Percentiles rank a stretch among this genome's conserved stretches.
Conservation (phyloP, 2,329 filamentous ascomycete genomes). For the Epichloe brachyelytri region DNA sequence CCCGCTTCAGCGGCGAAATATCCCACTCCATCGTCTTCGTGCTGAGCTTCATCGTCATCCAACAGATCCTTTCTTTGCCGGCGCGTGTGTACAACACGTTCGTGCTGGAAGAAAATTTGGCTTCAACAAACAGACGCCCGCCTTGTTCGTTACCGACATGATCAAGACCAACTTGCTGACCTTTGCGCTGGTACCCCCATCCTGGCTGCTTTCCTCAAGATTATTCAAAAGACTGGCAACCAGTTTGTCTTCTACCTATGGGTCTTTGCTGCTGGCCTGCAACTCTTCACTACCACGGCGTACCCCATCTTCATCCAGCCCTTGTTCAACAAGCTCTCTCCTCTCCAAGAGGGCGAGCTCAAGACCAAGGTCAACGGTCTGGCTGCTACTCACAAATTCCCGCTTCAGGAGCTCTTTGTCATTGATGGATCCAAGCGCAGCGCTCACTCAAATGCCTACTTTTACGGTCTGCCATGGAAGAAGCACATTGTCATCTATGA, state of each 20-base stretch:
- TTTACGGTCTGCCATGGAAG: constrained; percentile 97
- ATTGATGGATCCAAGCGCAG: constrained; percentile 86
- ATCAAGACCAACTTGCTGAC: constrained; percentile 80
- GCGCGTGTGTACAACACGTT: constrained; percentile 87
- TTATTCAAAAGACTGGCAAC: constrained; percentile 86
- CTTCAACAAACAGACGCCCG: constrained; percentile 95
- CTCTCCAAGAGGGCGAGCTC: constrained; percentile 72
- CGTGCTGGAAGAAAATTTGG: constrained; percentile 91
- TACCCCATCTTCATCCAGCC: constrained; percentile 92
- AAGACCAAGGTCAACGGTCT: constrained; percentile 81
- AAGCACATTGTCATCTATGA: constrained; percentile 99
- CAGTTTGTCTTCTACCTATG: constrained; percentile 98
- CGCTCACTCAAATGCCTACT: constrained; percentile 84
- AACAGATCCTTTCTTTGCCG: constrained; percentile 68
- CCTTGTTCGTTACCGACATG: constrained; percentile 79
- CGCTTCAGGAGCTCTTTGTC: constrained; percentile 82
- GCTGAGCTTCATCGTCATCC: constrained; percentile 71
- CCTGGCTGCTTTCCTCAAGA: constrained; percentile 81
- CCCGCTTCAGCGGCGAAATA: constrained; percentile 79
- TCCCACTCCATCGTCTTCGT: constrained; percentile 88
- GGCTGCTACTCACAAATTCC: constrained; percentile 75
- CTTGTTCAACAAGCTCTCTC: constrained; percentile 95
- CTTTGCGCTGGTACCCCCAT: constrained; percentile 75
- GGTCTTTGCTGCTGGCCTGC: constrained; percentile 79
- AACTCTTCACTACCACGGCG: constrained; percentile 89